phyloP scores from a whole-genome alignment of 352 stramenopile species.

The Pythium aphanidermatum region DNA sequence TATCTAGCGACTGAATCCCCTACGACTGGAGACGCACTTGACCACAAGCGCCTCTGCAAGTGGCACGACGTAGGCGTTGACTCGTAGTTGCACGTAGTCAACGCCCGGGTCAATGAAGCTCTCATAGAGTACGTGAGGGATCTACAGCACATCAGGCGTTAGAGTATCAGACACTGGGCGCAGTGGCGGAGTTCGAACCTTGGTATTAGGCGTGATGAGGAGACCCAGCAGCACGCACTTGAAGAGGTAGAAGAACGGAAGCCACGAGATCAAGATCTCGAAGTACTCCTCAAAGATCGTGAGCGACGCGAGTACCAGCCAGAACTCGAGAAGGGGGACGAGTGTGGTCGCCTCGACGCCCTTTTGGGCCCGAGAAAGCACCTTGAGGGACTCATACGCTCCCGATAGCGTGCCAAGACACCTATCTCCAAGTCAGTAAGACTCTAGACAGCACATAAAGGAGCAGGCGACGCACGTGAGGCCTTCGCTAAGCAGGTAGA shows the following conservation, averaged over 20 bases:
- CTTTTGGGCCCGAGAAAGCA: slow-evolving; percentile 50
- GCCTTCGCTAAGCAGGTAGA: slow-evolving; percentile 67
- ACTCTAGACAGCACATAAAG: background rate
- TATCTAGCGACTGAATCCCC: too few relatives aligned
- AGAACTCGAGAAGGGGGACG: slow-evolving; percentile 54
- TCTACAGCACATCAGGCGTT: too few relatives aligned
- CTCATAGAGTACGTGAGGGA: slow-evolving; percentile 58
- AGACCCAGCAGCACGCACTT: slow-evolving; percentile 56
- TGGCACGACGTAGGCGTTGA: slow-evolving; percentile 40
- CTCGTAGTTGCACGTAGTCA: slow-evolving; percentile 28
- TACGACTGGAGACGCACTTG: too few relatives aligned
- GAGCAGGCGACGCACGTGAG: slow-evolving; percentile 54
- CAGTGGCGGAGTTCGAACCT: slow-evolving; percentile 32
- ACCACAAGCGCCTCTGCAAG: slow-evolving; percentile 47
- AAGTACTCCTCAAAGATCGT: slow-evolving; percentile 63
- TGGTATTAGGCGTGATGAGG: slow-evolving; percentile 50
- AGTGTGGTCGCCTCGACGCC: slow-evolving; percentile 42
- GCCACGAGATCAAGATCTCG: slow-evolving; percentile 64
- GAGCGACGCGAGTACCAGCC: slow-evolving; percentile 50
- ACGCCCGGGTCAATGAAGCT: slow-evolving; percentile 50
- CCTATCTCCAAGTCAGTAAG: slow-evolving; percentile 14
- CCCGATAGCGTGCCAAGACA: slow-evolving; percentile 53
- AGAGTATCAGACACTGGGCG: too few relatives aligned
- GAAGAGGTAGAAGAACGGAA: slow-evolving; percentile 75
- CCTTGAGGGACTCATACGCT: slow-evolving; percentile 66